Percentiles rank a stretch among this genome's conserved stretches.
phyloP scores from a whole-genome alignment of 1,139 yeast species.

The Ashbya aceris region DNA sequence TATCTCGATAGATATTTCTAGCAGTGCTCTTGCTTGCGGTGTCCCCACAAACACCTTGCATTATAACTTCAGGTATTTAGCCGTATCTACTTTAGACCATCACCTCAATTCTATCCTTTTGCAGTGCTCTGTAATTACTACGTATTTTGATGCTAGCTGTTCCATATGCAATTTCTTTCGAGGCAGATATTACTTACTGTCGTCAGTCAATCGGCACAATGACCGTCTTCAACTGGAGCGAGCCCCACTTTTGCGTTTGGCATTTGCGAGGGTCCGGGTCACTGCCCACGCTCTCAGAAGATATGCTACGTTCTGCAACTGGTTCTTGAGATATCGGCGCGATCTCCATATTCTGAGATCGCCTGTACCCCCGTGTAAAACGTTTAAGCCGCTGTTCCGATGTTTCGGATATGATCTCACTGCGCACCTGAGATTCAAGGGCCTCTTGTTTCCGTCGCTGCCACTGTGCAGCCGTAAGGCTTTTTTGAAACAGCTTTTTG shows the following conservation, averaged over 20 bases:
- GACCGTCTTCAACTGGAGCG: slow-evolving; percentile 1
- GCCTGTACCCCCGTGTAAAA: slow-evolving; percentile 4
- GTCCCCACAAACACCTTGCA: too few relatives aligned
- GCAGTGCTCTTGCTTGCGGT: not conserved
- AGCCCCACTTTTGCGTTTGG: not conserved
- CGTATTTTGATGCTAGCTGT: too few relatives aligned
- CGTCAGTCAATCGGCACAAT: not conserved
- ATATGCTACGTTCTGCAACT: too few relatives aligned
- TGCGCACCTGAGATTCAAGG: slow-evolving; percentile 2
- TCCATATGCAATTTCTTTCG: too few relatives aligned
- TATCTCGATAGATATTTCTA: slow-evolving; percentile 29
- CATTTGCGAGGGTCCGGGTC: too few relatives aligned
- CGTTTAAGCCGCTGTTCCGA: slow-evolving; percentile 7
- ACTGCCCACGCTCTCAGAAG: too few relatives aligned
- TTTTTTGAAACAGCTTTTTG: slow-evolving; percentile 3
- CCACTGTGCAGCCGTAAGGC: slow-evolving; percentile 4
- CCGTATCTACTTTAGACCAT: too few relatives aligned
- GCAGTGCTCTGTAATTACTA: too few relatives aligned
- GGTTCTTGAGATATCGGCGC: not conserved
- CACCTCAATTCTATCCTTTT: too few relatives aligned
- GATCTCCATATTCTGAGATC: slow-evolving; percentile 1
- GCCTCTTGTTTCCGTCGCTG: slow-evolving; percentile 4
- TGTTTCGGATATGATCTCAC: slow-evolving; percentile 3
- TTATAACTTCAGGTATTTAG: too few relatives aligned
- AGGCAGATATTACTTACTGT: too few relatives aligned